A percentile compares a stretch with the other conserved stretches of the same genome.
phyloP scores from a whole-genome alignment of 192 early-diverging fungal species.

The Dimargaris verticillata region DNA sequence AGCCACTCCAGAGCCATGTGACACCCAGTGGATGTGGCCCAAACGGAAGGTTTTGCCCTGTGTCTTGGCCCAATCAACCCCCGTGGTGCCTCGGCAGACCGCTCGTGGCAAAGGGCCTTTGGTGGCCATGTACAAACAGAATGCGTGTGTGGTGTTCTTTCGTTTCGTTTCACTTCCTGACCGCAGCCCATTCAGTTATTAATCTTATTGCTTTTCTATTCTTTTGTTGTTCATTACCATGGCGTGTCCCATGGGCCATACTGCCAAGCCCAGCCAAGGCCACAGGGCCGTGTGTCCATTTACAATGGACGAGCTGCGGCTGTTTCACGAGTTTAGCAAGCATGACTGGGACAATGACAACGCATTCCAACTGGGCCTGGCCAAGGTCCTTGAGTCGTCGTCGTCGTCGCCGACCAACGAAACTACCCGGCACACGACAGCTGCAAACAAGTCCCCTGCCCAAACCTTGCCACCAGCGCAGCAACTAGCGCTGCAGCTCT shows the following conservation, averaged over 20 bases:
- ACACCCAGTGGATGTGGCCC: too few species aligned
- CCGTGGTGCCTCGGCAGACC: too few species aligned
- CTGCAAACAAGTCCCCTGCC: background rate
- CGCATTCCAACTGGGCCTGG: background rate
- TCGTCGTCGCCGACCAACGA: background rate
- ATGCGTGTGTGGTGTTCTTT: background rate
- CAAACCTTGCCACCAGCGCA: background rate
- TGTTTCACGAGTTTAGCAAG: constrained; percentile 21
- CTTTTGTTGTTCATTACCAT: background rate
- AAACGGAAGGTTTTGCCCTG: too few species aligned
- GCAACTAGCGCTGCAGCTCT: background rate
- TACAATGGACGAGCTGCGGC: constrained; percentile 15
- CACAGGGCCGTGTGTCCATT: constrained; percentile 3
- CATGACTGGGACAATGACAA: constrained; percentile 16
- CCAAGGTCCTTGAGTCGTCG: background rate
- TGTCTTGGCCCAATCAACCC: too few species aligned
- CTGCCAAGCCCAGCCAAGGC: background rate
- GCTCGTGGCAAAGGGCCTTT: too few species aligned
- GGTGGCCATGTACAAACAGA: too few species aligned
- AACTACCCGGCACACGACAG: background rate
- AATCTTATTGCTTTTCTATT: background rate
- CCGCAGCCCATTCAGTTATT: background rate
- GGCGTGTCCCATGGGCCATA: background rate
- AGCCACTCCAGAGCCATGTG: too few species aligned
- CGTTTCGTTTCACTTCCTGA: background rate